Conservation (phyloP, 306 rosid species). For the Rosa rugosa region DNA sequence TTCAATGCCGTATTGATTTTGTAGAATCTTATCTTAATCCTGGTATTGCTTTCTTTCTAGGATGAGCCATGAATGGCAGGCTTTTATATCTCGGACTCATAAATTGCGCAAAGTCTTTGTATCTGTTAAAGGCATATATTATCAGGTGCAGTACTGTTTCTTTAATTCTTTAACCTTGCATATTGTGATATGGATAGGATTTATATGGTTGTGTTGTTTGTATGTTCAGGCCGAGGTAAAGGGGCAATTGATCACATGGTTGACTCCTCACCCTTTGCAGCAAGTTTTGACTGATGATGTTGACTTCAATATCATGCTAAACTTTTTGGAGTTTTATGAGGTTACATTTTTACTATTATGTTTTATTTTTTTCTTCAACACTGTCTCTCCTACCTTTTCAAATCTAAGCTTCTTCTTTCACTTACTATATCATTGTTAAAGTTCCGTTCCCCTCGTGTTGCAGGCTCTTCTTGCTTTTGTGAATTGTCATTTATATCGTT, state of each 20-base stretch:
- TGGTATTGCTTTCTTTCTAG: slow-evolving; percentile 32
- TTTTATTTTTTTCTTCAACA: background rate
- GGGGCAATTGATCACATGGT: slow-evolving; percentile 84
- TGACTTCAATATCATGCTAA: slow-evolving; percentile 70
- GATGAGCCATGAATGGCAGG: slow-evolving; percentile 96
- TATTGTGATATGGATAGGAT: background rate
- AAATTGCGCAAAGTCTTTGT: slow-evolving; percentile 78
- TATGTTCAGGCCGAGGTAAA: slow-evolving; percentile 69
- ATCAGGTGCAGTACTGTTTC: slow-evolving; percentile 56
- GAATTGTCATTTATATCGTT: slow-evolving; percentile 71
- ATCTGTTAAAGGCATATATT: slow-evolving; percentile 89
- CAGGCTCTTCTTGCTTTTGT: slow-evolving; percentile 81
- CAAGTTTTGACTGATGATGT: slow-evolving; percentile 80
- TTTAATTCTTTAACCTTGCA: background rate
- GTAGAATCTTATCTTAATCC: background rate
- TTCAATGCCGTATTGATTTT: background rate
- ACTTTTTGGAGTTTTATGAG: slow-evolving; percentile 80
- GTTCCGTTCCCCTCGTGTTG: background rate
- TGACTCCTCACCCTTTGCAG: slow-evolving; percentile 88
- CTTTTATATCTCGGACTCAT: slow-evolving; percentile 73
- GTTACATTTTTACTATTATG: slow-evolving; percentile 30
- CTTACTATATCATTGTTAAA: background rate
- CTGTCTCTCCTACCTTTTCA: background rate
- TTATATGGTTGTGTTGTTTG: slow-evolving; percentile 22
- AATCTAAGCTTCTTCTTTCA: background rate